Percentiles rank a stretch among this genome's conserved stretches.
Evolutionary conservation across 345 rosid species (phyloP).

Genomic region (Draba incana): DNA sequence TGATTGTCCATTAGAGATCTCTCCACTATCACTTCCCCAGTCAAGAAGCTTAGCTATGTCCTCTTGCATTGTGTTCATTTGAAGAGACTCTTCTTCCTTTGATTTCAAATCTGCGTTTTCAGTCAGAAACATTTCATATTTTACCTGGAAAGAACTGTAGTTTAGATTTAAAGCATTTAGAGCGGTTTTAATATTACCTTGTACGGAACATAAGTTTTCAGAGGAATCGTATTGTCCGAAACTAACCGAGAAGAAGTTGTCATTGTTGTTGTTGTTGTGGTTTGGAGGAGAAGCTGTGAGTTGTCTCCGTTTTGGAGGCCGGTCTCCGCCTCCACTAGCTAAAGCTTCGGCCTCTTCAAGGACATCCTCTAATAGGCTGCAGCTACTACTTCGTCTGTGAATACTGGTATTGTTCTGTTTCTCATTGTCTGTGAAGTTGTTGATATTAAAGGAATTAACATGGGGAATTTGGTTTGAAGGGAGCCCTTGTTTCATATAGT

Average conservation of each 20-base stretch:
- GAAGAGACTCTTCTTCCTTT: constrained; percentile 50
- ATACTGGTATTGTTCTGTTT: constrained; percentile 16
- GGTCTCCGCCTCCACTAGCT: constrained; percentile 29
- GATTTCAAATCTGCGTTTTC: constrained; percentile 40
- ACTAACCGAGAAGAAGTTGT: constrained; percentile 43
- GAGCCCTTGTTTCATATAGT: constrained; percentile 59
- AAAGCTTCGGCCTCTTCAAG: constrained; percentile 53
- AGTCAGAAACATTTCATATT: neutral
- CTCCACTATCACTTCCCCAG: constrained; percentile 55
- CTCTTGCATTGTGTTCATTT: constrained; percentile 48
- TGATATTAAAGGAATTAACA: constrained; percentile 7
- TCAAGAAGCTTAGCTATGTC: constrained; percentile 57
- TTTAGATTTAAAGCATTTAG: constrained; percentile 1
- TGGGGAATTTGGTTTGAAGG: constrained; percentile 68
- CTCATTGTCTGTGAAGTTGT: constrained; percentile 32
- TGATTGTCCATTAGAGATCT: constrained; percentile 59
- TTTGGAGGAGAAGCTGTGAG: constrained; percentile 41
- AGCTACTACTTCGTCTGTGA: constrained; percentile 41
- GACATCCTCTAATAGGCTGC: constrained; percentile 60
- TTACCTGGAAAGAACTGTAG: neutral
- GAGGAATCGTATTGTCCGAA: constrained; percentile 40
- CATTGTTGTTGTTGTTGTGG: constrained; percentile 41
- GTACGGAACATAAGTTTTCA: constrained; percentile 39
- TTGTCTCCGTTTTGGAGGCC: constrained; percentile 41
- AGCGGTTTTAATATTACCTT: constrained; percentile 32